A percentile compares a stretch with the other conserved stretches of the same genome.
phyloP scores from a whole-genome alignment of 2,329 filamentous ascomycete genomes.

The Cladosporium phlei region DNA sequence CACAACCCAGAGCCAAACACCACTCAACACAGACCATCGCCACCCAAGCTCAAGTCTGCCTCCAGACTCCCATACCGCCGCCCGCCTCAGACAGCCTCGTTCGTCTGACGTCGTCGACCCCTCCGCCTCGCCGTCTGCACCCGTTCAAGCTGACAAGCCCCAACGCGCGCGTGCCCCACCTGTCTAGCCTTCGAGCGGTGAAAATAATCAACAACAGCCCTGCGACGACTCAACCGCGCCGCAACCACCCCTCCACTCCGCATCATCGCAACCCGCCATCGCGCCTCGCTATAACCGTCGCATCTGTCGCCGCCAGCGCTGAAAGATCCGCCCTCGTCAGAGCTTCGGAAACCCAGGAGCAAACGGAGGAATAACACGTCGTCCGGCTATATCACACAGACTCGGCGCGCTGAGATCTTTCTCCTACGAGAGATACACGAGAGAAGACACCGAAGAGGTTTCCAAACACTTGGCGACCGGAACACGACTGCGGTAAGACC shows the following conservation, averaged over 20 bases:
- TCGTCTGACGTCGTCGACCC: not conserved
- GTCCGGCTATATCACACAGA: constrained; percentile 1
- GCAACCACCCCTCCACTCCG: constrained; percentile 3
- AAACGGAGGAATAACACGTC: constrained; percentile 7
- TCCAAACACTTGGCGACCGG: constrained; percentile 4
- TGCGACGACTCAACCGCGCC: constrained; percentile 4
- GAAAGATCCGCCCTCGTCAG: constrained; percentile 8
- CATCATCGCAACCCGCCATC: constrained; percentile 2
- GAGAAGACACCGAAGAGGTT: constrained; percentile 7
- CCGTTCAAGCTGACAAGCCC: constrained; percentile 14
- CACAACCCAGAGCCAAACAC: constrained; percentile 1
- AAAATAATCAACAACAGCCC: constrained; percentile 11
- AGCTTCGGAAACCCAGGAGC: constrained; percentile 15
- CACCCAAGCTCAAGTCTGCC: constrained; percentile 2
- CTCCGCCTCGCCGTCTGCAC: constrained; percentile 5
- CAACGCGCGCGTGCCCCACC: constrained; percentile 14
- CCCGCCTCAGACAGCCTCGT: constrained; percentile 3
- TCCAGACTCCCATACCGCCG: not conserved
- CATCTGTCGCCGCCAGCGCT: not conserved
- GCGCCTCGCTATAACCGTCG: not conserved
- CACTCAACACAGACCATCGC: constrained; percentile 3
- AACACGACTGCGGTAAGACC: constrained; percentile 16
- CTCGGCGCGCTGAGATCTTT: constrained; percentile 10
- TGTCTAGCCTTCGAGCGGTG: constrained; percentile 10
- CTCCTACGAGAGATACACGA: not conserved